Percentiles rank a stretch among this genome's conserved stretches.
Evolutionary conservation across 208 protist species (phyloP).

Genomic region (Phytomonas serpens): DNA sequence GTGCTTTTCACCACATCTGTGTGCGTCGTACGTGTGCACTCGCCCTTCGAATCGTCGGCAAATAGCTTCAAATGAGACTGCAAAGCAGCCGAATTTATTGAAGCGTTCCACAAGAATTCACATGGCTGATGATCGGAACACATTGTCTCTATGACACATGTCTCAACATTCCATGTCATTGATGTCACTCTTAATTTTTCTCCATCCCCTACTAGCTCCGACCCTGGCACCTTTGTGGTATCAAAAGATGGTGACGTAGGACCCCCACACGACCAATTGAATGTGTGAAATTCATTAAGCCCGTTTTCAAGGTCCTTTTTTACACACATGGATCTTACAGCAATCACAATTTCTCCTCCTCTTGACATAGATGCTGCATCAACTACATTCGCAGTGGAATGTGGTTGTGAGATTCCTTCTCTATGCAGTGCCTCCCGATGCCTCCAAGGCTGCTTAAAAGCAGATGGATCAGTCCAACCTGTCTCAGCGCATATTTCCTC

Average conservation of each 20-base stretch:
- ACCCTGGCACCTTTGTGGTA: not conserved
- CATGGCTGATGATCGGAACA: not conserved
- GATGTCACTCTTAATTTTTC: not conserved
- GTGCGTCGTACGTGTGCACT: not conserved
- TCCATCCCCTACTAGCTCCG: not conserved
- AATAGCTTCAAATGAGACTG: not conserved
- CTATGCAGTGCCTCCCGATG: not conserved
- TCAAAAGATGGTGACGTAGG: not conserved
- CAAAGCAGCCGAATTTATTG: not conserved
- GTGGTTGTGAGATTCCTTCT: not conserved
- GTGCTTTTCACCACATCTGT: not conserved
- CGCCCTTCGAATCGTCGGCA: not conserved
- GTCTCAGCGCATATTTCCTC: constrained; percentile 28
- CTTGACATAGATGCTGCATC: constrained; percentile 1
- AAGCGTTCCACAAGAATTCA: not conserved
- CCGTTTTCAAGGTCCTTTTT: not conserved
- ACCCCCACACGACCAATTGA: not conserved
- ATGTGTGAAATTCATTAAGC: not conserved
- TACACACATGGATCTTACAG: constrained; percentile 23
- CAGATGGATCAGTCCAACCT: constrained; percentile 17
- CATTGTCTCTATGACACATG: not conserved
- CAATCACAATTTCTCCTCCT: constrained; percentile 27
- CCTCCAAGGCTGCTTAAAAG: not conserved
- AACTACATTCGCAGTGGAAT: not conserved
- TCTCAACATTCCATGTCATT: not conserved